phyloP scores from a whole-genome alignment of 768 basidiomycete species.

The Chalciporus pseudorubinellus region DNA sequence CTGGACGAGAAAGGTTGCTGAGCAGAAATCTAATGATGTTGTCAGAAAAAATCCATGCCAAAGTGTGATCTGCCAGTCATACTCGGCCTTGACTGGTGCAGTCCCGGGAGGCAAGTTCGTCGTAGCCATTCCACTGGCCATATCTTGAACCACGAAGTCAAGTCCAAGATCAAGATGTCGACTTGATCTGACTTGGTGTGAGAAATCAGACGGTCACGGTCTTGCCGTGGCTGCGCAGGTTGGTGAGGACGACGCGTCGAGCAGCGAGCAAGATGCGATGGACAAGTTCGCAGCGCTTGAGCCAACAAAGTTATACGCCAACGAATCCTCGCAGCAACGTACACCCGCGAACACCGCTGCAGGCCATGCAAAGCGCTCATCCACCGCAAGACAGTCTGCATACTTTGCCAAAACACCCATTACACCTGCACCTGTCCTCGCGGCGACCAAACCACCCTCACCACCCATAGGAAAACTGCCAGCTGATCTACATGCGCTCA shows the following conservation, averaged over 20 bases:
- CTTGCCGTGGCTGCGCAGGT: constrained; percentile 12
- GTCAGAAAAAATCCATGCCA: neutral
- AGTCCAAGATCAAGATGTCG: neutral
- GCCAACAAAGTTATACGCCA: constrained; percentile 57
- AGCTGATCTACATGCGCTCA: constrained; percentile 66
- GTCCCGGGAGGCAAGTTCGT: constrained; percentile 38
- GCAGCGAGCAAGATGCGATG: constrained; percentile 41
- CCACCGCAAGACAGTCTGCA: constrained; percentile 7
- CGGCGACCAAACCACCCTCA: constrained; percentile 26
- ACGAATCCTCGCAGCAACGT: constrained; percentile 31
- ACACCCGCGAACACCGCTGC: constrained; percentile 1
- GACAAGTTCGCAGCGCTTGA: constrained; percentile 87
- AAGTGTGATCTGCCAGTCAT: constrained; percentile 9
- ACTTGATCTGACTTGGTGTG: neutral
- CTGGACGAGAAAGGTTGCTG: constrained; percentile 20
- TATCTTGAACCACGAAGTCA: neutral
- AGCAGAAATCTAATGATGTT: constrained; percentile 43
- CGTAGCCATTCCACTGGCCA: constrained; percentile 6
- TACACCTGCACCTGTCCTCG: constrained; percentile 10
- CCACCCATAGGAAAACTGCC: constrained; percentile 76
- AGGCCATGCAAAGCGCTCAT: constrained; percentile 16
- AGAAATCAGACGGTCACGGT: neutral
- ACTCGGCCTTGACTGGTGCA: constrained; percentile 56
- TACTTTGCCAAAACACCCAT: constrained; percentile 5
- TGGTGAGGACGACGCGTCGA: neutral